phyloP scores from a whole-genome alignment of 169 alveolate species.

The Cryptosporidium baileyi region DNA sequence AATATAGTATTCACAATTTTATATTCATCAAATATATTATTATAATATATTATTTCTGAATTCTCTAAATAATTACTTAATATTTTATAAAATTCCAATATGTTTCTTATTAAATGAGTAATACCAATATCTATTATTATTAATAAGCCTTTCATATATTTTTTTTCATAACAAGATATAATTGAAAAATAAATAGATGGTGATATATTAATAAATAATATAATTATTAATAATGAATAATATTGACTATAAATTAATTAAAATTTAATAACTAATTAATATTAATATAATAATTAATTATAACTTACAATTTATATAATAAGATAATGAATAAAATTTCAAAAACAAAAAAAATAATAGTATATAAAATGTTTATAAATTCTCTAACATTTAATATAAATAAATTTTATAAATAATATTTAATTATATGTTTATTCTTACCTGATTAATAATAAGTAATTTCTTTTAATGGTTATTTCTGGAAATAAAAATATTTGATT shows the following conservation, averaged over 20 bases:
- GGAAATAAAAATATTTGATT: constrained; percentile 1
- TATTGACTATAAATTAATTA: not conserved
- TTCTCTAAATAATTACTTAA: not conserved
- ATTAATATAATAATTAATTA: not conserved
- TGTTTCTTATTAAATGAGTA: not conserved
- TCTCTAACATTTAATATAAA: not conserved
- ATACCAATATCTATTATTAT: constrained; percentile 10
- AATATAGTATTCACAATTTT: constrained; percentile 1
- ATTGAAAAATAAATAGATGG: constrained; percentile 31
- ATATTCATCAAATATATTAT: constrained; percentile 22
- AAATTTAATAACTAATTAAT: not conserved
- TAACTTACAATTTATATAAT: constrained; percentile 29
- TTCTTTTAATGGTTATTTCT: constrained; percentile 31
- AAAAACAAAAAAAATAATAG: constrained; percentile 15
- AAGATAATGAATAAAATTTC: not conserved
- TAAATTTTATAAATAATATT: not conserved
- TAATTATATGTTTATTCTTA: not conserved
- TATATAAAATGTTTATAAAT: not conserved
- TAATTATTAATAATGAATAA: not conserved
- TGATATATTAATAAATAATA: not conserved
- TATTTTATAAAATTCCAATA: not conserved
- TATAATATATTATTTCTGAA: constrained; percentile 13
- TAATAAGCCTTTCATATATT: not conserved
- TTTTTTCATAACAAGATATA: constrained; percentile 4
- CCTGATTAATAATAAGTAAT: constrained; percentile 10